phyloP scores from a whole-genome alignment of 2,329 filamentous ascomycete species.

The Sclerotinia glacialis region DNA sequence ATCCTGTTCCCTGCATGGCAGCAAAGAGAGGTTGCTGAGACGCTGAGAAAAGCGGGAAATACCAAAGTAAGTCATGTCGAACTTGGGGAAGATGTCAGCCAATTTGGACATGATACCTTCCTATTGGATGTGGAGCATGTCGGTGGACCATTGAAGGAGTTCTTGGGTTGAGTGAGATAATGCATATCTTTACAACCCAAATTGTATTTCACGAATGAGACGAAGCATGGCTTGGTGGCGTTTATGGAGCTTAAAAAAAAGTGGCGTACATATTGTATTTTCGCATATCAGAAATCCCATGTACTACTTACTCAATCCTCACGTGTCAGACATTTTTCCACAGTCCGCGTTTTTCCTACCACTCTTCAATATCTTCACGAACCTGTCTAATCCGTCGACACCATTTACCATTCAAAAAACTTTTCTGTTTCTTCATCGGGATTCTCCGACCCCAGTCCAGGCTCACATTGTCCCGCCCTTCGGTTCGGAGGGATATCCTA shows the following conservation, averaged over 20 bases:
- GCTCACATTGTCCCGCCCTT: constrained; percentile 6
- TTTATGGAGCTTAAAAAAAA: constrained; percentile 21
- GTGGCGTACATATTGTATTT: constrained; percentile 11
- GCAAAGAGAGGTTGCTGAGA: constrained; percentile 87
- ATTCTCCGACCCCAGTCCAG: constrained; percentile 19
- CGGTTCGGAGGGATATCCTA: constrained; percentile 2
- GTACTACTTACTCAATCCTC: not conserved
- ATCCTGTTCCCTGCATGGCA: constrained; percentile 98
- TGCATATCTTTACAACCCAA: not conserved
- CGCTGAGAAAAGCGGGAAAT: constrained; percentile 75
- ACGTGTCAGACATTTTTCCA: constrained; percentile 12
- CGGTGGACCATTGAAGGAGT: constrained; percentile 76
- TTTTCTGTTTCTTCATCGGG: constrained; percentile 17
- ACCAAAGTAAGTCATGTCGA: constrained; percentile 81
- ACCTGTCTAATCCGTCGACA: constrained; percentile 3
- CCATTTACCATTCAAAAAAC: constrained; percentile 6
- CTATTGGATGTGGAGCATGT: constrained; percentile 89
- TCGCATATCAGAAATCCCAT: not conserved
- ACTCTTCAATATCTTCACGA: not conserved
- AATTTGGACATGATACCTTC: constrained; percentile 97
- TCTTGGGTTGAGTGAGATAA: constrained; percentile 53
- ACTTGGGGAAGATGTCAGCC: constrained; percentile 86
- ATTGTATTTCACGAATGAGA: constrained; percentile 16
- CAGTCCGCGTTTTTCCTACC: not conserved
- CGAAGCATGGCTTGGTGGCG: constrained; percentile 16